A percentile compares a stretch with the other conserved stretches of the same genome.
Conservation (phyloP, 2,329 filamentous ascomycete species). For the Chaetomiaceae sp. region DNA sequence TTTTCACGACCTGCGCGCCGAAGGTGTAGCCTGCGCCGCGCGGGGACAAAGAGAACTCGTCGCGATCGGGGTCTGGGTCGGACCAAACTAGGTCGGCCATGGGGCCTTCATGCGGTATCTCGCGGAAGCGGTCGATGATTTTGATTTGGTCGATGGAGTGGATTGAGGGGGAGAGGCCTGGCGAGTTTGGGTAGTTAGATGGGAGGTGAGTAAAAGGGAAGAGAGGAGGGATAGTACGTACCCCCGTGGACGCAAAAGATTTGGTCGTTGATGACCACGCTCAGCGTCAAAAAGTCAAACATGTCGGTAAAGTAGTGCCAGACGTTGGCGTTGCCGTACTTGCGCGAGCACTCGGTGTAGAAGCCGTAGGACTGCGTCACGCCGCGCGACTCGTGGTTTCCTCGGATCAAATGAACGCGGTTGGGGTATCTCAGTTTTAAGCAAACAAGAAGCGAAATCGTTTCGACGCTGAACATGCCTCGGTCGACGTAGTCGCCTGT, state of each 20-base stretch:
- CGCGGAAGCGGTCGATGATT: constrained; percentile 96
- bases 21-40: constrained; percentile 96
- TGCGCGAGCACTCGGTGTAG: constrained; percentile 95
- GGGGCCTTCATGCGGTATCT: constrained; percentile 96
- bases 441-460: constrained; percentile 95
- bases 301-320: constrained; percentile 99
- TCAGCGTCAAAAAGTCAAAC: constrained; percentile 97
- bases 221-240: constrained; percentile 31
- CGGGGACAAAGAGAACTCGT: constrained; percentile 93
- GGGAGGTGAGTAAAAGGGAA: not conserved
- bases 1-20: constrained; percentile 94
- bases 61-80: constrained; percentile 92
- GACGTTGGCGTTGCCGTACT: constrained; percentile 97
- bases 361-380: constrained; percentile 99
- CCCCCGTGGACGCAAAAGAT: constrained; percentile 98
- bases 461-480: constrained; percentile 97
- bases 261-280: constrained; percentile 96
- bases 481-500: constrained; percentile 95
- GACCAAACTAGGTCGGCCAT: constrained; percentile 99
- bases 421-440: constrained; percentile 95
- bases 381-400: constrained; percentile 95
- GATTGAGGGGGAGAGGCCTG: constrained; percentile 79
- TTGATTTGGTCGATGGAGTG: constrained; percentile 99
- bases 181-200: not conserved
- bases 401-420: constrained; percentile 91